phyloP scores from a whole-genome alignment of 1,284 basidiomycete species.

The Heterobasidion parviporum region DNA sequence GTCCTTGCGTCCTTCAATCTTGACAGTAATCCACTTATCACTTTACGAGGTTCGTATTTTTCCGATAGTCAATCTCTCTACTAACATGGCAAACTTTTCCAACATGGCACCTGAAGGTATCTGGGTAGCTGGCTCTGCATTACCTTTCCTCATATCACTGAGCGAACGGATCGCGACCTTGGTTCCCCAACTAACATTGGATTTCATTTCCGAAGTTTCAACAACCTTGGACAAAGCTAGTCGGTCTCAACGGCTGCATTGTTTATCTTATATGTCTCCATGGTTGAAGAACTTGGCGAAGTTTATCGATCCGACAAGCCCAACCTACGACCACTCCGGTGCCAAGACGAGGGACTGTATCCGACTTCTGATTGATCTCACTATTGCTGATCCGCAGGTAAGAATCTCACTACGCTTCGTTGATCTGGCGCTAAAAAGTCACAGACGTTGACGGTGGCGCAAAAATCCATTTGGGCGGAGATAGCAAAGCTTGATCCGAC shows the following conservation, averaged over 20 bases:
- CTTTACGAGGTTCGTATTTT: conserved; percentile 50
- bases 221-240: conserved; percentile 50
- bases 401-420: conserved; percentile 7
- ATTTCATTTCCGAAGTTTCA: conserved; percentile 80
- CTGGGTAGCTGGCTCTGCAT: conserved; percentile 34
- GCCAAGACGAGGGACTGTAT: conserved; percentile 72
- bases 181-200: conserved; percentile 75
- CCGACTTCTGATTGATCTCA: conserved; percentile 68
- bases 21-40: conserved; percentile 61
- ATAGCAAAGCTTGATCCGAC: conserved; percentile 59
- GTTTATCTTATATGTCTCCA: conserved; percentile 74
- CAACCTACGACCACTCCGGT: conserved; percentile 61
- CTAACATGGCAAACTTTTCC: not conserved
- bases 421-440: not conserved
- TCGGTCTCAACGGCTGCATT: conserved; percentile 53
- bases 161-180: conserved; percentile 69
- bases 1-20: conserved; percentile 75
- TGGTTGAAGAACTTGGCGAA: conserved; percentile 77
- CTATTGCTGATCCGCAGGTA: conserved; percentile 64
- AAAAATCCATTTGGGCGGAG: conserved; percentile 71
- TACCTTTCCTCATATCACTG: conserved; percentile 68
- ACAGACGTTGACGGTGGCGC: conserved; percentile 62
- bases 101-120: conserved; percentile 1
- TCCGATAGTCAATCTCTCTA: not conserved
- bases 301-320: conserved; percentile 63